These are phyloP conservation scores for Tetragonia tetragonoides DNA, from an alignment of 148 eudicot genomes.

Conservation along the genomic window DNA sequence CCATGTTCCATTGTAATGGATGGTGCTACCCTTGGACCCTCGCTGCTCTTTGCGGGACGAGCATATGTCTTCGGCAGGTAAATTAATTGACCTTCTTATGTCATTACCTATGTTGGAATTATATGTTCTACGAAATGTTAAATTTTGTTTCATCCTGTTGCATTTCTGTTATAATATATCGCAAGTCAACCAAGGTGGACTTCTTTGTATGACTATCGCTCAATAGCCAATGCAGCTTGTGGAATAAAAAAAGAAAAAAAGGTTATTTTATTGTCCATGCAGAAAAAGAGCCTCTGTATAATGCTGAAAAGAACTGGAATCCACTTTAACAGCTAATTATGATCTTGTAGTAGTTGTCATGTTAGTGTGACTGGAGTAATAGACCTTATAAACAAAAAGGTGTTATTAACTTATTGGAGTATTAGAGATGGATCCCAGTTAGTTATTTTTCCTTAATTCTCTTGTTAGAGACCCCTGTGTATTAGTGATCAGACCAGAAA, in stretches of 20 bases:
- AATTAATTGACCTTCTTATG: neutral
- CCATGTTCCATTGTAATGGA: slow-evolving; percentile 97
- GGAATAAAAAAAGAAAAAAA: neutral
- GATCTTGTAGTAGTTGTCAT: no score
- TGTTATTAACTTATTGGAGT: no score
- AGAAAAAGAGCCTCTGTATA: neutral
- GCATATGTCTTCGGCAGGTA: slow-evolving; percentile 95
- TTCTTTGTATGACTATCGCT: neutral
- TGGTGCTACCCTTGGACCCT: slow-evolving; percentile 97
- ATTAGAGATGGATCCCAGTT: no score
- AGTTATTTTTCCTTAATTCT: no score
- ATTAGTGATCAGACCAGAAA: no score
- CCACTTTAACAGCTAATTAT: no score
- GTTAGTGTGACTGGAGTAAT: no score
- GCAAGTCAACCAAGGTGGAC: neutral
- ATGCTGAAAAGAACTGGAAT: no score
- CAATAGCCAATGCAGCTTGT: no score
- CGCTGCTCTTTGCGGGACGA: slow-evolving; percentile 91
- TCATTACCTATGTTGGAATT: neutral
- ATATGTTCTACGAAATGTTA: neutral
- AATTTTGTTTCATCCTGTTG: neutral
- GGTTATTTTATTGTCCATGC: neutral
- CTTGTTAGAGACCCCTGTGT: no score
- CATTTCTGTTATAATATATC: neutral
- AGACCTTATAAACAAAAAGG: no score